Evolutionary conservation across 805 yeast genomes (phyloP).

Genomic region (Candida insectorum): DNA sequence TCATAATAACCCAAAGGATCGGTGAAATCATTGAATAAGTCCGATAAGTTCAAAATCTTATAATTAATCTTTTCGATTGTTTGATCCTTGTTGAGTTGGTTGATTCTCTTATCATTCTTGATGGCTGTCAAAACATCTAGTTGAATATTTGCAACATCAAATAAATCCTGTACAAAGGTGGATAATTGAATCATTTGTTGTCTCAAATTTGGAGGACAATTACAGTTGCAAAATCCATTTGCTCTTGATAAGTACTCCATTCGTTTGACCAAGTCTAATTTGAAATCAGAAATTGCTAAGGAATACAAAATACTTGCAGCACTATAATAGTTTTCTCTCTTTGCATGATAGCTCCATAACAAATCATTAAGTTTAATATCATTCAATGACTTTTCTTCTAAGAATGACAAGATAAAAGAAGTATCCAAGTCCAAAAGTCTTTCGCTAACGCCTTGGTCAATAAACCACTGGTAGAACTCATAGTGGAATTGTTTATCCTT

Average conservation of each 20-base stretch:
- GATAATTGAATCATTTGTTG: slow-evolving; percentile 74
- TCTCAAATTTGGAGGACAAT: slow-evolving; percentile 69
- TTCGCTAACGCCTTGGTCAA: slow-evolving; percentile 71
- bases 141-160: slow-evolving; percentile 85
- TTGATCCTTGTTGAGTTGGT: slow-evolving; percentile 45
- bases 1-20: slow-evolving; percentile 87
- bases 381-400: slow-evolving; percentile 61
- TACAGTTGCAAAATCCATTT: slow-evolving; percentile 86
- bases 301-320: slow-evolving; percentile 79
- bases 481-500: slow-evolving; percentile 87
- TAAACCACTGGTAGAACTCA: slow-evolving; percentile 90
- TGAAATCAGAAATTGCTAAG: slow-evolving; percentile 71
- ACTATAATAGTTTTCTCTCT: slow-evolving; percentile 68
- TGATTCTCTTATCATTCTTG: slow-evolving; percentile 49
- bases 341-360: slow-evolving; percentile 86
- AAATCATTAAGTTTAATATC: slow-evolving; percentile 75
- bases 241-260: slow-evolving; percentile 90
- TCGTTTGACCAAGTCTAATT: slow-evolving; percentile 64
- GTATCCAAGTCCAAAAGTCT: slow-evolving; percentile 78
- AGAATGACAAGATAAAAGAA: slow-evolving; percentile 71
- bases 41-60: slow-evolving; percentile 67
- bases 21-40: slow-evolving; percentile 79
- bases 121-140: slow-evolving; percentile 55
- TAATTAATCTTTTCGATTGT: slow-evolving; percentile 56
- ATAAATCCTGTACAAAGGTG: slow-evolving; percentile 67